A percentile compares a stretch with the other conserved stretches of the same genome.
phyloP scores from a whole-genome alignment of 2,329 filamentous ascomycete genomes.

The Beauveria asiatica region DNA sequence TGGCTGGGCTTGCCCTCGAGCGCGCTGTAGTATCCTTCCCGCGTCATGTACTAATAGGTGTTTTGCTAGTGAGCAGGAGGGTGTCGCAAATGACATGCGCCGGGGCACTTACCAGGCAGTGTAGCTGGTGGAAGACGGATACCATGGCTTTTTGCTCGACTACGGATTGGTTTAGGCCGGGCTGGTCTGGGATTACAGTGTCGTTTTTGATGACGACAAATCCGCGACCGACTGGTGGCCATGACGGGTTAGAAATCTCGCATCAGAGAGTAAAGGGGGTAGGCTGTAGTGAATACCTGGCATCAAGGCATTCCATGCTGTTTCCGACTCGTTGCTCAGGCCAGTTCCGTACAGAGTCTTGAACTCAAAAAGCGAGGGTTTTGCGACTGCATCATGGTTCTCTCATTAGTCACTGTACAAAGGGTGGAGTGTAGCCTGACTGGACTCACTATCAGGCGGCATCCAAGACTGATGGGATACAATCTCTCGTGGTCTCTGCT shows the following conservation, averaged over 20 bases:
- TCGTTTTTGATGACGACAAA: background rate
- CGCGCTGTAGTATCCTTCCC: slow-evolving; percentile 10
- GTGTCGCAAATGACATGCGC: background rate
- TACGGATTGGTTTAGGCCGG: background rate
- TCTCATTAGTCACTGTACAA: too few species aligned
- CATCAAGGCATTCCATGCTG: background rate
- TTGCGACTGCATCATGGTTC: background rate
- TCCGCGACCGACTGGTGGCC: background rate
- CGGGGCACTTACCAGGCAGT: background rate
- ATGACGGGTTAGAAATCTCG: background rate
- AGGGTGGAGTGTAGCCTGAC: too few species aligned
- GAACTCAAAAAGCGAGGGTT: background rate
- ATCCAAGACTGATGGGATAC: background rate
- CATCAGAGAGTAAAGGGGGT: background rate
- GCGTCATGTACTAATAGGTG: slow-evolving; percentile 10
- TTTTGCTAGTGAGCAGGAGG: background rate
- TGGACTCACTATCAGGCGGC: background rate
- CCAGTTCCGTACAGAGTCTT: background rate
- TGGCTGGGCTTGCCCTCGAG: slow-evolving; percentile 12
- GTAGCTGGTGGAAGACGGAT: background rate
- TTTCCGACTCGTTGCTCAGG: background rate
- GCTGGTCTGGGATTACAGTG: background rate
- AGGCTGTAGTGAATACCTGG: background rate
- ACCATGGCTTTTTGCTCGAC: background rate
- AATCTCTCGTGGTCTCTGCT: background rate